Conservation (phyloP, 129 eudicot species). For the Daucus carota region DH1_v3.0 NC_030386.2:35697001-35697500, state of each 20-base stretch:
- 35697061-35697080: background rate
- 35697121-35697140: background rate
- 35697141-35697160: background rate
- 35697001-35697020: background rate
- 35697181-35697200: background rate
- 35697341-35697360: background rate
- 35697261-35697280: background rate
- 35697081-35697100: background rate
- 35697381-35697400: background rate
- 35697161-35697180: background rate
- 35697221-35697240: background rate
- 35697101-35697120: background rate
- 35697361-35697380: background rate
- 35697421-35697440: background rate
- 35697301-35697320: background rate
- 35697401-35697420: background rate
- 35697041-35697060: background rate
- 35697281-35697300: background rate
- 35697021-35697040: background rate
- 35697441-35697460: slow-evolving; percentile 2
- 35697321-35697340: background rate
- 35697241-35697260: background rate
- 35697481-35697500: background rate
- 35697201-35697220: background rate
- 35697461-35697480: background rate